Percentiles rank a stretch among this genome's conserved stretches.
Conservation (phyloP, 2,329 filamentous ascomycete species). For the Penicillium digitatum region DNA sequence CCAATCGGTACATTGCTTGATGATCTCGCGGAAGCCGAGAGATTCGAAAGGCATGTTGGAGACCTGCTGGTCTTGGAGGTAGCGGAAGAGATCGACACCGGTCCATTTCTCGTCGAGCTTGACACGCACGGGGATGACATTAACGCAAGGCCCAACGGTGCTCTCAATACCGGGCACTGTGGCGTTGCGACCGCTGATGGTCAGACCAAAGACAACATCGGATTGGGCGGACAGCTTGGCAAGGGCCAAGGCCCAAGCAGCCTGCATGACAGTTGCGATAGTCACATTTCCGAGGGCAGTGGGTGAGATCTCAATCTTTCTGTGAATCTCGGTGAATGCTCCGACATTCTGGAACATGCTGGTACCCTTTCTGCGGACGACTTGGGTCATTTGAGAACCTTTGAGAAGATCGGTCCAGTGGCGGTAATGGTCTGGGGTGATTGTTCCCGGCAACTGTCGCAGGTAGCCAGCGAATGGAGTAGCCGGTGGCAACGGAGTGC, state of each 20-base stretch:
- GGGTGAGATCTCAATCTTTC: slow-evolving; percentile 37
- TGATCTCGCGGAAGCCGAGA: slow-evolving; percentile 54
- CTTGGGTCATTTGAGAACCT: slow-evolving; percentile 51
- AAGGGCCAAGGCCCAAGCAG: slow-evolving; percentile 62
- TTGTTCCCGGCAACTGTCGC: slow-evolving; percentile 36
- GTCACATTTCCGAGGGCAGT: slow-evolving; percentile 56
- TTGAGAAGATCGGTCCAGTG: slow-evolving; percentile 61
- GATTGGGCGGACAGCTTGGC: slow-evolving; percentile 50
- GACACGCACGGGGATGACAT: slow-evolving; percentile 63
- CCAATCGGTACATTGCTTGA: slow-evolving; percentile 42
- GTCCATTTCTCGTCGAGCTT: slow-evolving; percentile 52
- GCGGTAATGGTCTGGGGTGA: slow-evolving; percentile 48
- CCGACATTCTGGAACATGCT: slow-evolving; percentile 38
- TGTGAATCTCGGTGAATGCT: slow-evolving; percentile 35
- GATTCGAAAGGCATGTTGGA: slow-evolving; percentile 54
- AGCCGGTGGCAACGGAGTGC: slow-evolving; percentile 37
- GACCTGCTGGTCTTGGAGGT: slow-evolving; percentile 57
- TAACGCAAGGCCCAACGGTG: slow-evolving; percentile 63
- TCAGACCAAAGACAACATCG: slow-evolving; percentile 64
- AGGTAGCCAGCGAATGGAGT: slow-evolving; percentile 49
- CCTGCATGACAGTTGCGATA: slow-evolving; percentile 62
- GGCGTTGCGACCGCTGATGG: slow-evolving; percentile 61
- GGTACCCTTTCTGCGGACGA: slow-evolving; percentile 33
- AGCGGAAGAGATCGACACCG: slow-evolving; percentile 50
- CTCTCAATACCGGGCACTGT: slow-evolving; percentile 53